Conservation (phyloP, 768 basidiomycete genomes). For the Collybia sp. region DNA sequence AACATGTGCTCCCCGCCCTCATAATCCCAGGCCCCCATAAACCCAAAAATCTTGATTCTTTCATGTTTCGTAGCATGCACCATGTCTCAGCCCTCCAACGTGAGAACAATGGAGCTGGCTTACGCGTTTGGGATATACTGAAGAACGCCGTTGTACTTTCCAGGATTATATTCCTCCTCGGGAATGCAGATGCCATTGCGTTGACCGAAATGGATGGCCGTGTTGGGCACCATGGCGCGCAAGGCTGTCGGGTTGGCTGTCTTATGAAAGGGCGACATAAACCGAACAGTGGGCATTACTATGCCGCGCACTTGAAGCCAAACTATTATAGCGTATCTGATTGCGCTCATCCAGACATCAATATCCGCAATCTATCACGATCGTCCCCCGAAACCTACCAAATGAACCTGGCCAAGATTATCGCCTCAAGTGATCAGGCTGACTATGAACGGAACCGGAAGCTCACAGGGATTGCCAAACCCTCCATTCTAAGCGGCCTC, state of each 20-base stretch:
- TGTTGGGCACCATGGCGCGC: constrained; percentile 20
- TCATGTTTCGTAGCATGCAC: constrained; percentile 23
- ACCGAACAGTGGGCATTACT: constrained; percentile 17
- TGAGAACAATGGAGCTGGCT: constrained; percentile 16
- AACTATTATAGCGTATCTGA: constrained; percentile 12
- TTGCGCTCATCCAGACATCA: constrained; percentile 12
- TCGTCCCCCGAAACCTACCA: neutral
- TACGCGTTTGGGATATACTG: constrained; percentile 15
- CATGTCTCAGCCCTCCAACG: constrained; percentile 10
- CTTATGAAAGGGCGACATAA: constrained; percentile 22
- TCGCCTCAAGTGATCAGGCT: no score
- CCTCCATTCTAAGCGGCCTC: neutral
- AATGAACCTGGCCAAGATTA: neutral
- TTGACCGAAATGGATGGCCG: constrained; percentile 18
- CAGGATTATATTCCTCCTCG: constrained; percentile 11
- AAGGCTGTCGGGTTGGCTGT: constrained; percentile 30
- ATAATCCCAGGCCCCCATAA: constrained; percentile 34
- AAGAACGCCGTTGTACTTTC: constrained; percentile 4
- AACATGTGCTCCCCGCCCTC: constrained; percentile 22
- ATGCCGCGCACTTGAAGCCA: constrained; percentile 16
- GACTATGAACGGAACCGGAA: no score
- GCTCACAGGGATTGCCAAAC: neutral
- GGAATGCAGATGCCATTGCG: constrained; percentile 16
- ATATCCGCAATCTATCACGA: neutral
- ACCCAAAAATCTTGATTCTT: constrained; percentile 30